Base-by-base conservation (phyloP, 2,329 filamentous ascomycete species). In the Phyllosticta paracitricarpa region DNA sequence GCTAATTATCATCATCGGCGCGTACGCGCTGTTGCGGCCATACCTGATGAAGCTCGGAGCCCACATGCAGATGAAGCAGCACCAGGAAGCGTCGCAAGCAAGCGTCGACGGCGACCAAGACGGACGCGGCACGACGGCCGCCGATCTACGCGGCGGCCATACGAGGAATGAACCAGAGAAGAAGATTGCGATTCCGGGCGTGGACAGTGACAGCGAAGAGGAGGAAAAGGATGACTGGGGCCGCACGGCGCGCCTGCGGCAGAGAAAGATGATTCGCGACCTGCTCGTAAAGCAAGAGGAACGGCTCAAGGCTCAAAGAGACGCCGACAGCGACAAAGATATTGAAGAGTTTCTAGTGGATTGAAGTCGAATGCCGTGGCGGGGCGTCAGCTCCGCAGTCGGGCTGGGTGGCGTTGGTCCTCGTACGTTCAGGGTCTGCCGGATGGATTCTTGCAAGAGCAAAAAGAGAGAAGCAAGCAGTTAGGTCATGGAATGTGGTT, bases 271-370 rank as follows among this genome's bases (percentile, higher is more conserved):
- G 72, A 76, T 89, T 63, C 85, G 84, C 78, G 82, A 84, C 69
- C 71, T 88, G 68, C 73, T 89, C 64, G 84, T 85, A 67, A 81
- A 79, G 56, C 79, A 84, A 66, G 86, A 89, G 75, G 62, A 67
- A 66, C 66, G 67, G 64, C 78, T 83, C 75, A 73, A 75, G 68
- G 73, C 83, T 66, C 77, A 81, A 65, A 80, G 84, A 67, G 84
- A 86, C 66, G 83, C 86, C 62, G 81, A 89, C 65, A 84, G 87
- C 63, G 87, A 90, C 72, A 87, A 88, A 75, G 87, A 91, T 71
- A 87, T 92, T 66, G 82, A 85, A 70, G 86, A 91, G 73, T 84
- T 87, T 68, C 73, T 91, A 71, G 79, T 83, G 67, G 58, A 60
- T 26, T 60, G n/a, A 60, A 22, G 28, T 30, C 28, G 28, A 30